Base-by-base conservation (phyloP, 768 basidiomycete species). In the Psilocybe subaeruginosa region DNA sequence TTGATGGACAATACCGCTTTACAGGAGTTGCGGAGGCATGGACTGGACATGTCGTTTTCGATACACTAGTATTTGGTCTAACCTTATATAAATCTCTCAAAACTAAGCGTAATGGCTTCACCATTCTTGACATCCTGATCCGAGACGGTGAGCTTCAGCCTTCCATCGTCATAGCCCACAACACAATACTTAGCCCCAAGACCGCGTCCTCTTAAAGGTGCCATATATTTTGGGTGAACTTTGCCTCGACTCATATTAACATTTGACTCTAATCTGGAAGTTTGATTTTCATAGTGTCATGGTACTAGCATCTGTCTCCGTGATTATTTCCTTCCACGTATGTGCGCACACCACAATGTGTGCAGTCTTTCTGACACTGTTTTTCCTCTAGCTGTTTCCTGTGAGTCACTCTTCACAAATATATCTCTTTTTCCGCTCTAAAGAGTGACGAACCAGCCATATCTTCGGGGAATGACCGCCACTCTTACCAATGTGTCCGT, bases 201-300 rank as follows among this genome's bases (percentile, higher is more conserved):
- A 35, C 33, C 33, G 11, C 6, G 7, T 35, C 33, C 33, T 35
- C 33, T 7, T 35, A 11, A 11, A 58, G 57, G 57, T 33, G 49
- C 57, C 7, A 35, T 58, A 6, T 58, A 58, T 30, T 58, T 58
- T 43, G 57, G 57, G 57, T 58, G 19, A 45, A 23, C 23, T 23
- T 23, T 23, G 23, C 23, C 0, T 23, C 23, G 23, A 23, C 23
- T 23, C 23, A 23, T 23, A 23, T 23, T 23, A 23, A 23, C 23
- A 23, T 23, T 23, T 23, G 23, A 23, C 23, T 23, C 23, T 23
- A 23, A 23, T 23, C 23, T 23, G 23, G 23, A 23, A 23, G 23
- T 23, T 23, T 23, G 23, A 55, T 12, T 3, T n/a, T 29, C 5
- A 29, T 33, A 57, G 57, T 2, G 37, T 58, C 27, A 49, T 58